phyloP scores from a whole-genome alignment of 164 flowering plant species.

The Chimonanthus praecox region DNA sequence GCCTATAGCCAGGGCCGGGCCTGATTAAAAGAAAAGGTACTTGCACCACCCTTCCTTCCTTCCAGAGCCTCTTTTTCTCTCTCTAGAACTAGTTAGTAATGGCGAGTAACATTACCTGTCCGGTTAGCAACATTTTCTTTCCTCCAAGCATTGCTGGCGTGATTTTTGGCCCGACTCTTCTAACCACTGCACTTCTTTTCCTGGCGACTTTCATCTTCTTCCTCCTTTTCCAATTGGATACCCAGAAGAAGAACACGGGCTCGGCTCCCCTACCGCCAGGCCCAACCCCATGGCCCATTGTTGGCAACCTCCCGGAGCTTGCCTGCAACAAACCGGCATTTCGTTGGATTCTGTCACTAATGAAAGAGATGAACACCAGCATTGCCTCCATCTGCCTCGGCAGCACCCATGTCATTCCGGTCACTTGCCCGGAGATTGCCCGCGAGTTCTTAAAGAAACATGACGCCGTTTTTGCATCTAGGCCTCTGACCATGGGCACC shows the following conservation, averaged over 20 bases:
- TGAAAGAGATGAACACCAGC: constrained; percentile 20
- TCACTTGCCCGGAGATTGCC: constrained; percentile 24
- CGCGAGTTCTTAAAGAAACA: constrained; percentile 27
- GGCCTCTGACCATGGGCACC: constrained; percentile 26
- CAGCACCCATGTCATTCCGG: constrained; percentile 22
- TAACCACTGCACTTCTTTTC: constrained; percentile 12
- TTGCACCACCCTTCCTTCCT: neutral
- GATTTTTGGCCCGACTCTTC: neutral
- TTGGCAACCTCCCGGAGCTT: constrained; percentile 22
- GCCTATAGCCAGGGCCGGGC: no score
- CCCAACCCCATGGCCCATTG: constrained; percentile 26
- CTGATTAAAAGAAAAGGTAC: neutral
- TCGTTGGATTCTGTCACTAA: constrained; percentile 17
- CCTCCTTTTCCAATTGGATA: neutral
- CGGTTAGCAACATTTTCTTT: constrained; percentile 1
- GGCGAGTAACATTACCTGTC: constrained; percentile 9
- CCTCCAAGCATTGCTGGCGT: neutral
- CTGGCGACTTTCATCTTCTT: constrained; percentile 10
- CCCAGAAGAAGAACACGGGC: neutral
- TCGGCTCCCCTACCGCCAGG: constrained; percentile 23
- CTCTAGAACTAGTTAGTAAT: neutral
- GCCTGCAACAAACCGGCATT: constrained; percentile 18
- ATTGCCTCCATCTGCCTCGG: constrained; percentile 24
- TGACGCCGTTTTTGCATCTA: constrained; percentile 24
- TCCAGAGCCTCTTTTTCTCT: neutral